Evolutionary conservation across 805 yeast genomes (phyloP).

Genomic region (Cyberlindnera maclurae): DNA sequence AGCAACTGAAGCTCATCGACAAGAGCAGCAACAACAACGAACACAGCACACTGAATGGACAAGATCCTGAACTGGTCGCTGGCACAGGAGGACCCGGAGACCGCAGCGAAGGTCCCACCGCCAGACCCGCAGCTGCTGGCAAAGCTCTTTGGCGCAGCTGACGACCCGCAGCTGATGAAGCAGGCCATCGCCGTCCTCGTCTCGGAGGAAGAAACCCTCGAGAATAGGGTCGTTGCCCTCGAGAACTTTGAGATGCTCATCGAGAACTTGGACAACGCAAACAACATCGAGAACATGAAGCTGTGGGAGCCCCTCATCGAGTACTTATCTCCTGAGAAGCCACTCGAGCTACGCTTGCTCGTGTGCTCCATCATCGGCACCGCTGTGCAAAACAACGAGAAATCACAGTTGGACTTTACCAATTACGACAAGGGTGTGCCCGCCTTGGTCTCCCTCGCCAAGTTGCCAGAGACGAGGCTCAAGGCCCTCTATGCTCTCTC

Average conservation of each 20-base stretch:
- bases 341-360: slow-evolving; percentile 40
- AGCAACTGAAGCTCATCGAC: not conserved
- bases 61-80: slow-evolving; percentile 91
- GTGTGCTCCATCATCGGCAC: slow-evolving; percentile 79
- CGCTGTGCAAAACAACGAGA: slow-evolving; percentile 86
- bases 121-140: slow-evolving; percentile 78
- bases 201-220: slow-evolving; percentile 51
- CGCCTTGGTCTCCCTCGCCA: slow-evolving; percentile 38
- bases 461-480: slow-evolving; percentile 26
- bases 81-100: slow-evolving; percentile 68
- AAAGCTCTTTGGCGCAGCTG: slow-evolving; percentile 72
- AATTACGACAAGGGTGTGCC: slow-evolving; percentile 42
- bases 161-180: slow-evolving; percentile 85
- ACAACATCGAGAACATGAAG: slow-evolving; percentile 75
- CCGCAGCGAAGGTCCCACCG: slow-evolving; percentile 51
- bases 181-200: slow-evolving; percentile 58
- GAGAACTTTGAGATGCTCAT: slow-evolving; percentile 92
- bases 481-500: slow-evolving; percentile 79
- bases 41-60: slow-evolving; percentile 49
- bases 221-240: slow-evolving; percentile 64
- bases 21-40: not conserved
- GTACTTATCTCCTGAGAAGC: slow-evolving; percentile 37
- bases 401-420: slow-evolving; percentile 60
- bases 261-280: slow-evolving; percentile 91
- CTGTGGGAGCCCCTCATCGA: slow-evolving; percentile 71